phyloP scores from a whole-genome alignment of 2,329 filamentous ascomycete species.

The Plenodomus biglobosus region DNA sequence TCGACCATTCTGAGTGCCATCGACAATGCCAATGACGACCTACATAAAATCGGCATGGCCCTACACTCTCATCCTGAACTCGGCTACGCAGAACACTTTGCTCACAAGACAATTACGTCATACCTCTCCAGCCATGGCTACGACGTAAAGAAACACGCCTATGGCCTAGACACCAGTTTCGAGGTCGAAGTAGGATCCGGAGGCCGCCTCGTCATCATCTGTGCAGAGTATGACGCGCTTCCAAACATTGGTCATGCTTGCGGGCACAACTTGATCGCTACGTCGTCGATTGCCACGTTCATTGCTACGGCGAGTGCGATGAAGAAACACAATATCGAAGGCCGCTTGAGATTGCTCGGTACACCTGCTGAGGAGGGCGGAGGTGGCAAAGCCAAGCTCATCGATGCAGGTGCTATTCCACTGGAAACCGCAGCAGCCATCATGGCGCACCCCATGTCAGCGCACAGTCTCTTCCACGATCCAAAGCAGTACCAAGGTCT shows the following conservation, averaged over 20 bases:
- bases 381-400: conserved; percentile 54
- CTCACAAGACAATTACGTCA: conserved; percentile 46
- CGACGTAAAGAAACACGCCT: conserved; percentile 33
- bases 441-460: conserved; percentile 29
- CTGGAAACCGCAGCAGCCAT: conserved; percentile 24
- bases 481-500: conserved; percentile 13
- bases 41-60: conserved; percentile 47
- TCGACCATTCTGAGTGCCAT: conserved; percentile 11
- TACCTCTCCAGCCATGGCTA: conserved; percentile 19
- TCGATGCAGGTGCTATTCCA: conserved; percentile 49
- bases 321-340: conserved; percentile 46
- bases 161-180: conserved; percentile 42
- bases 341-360: conserved; percentile 53
- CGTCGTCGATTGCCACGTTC: conserved; percentile 51
- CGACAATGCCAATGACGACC: conserved; percentile 4
- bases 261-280: conserved; percentile 59
- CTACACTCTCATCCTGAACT: conserved; percentile 57
- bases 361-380: conserved; percentile 59
- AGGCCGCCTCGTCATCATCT: conserved; percentile 48
- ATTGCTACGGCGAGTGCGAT: conserved; percentile 53
- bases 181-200: conserved; percentile 31
- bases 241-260: conserved; percentile 57
- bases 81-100: conserved; percentile 52
- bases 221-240: conserved; percentile 55
- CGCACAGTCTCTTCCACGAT: conserved; percentile 19